Conservation (phyloP, 495 filamentous ascomycete species). For the Hyphodiscus hymeniophilus region DNA sequence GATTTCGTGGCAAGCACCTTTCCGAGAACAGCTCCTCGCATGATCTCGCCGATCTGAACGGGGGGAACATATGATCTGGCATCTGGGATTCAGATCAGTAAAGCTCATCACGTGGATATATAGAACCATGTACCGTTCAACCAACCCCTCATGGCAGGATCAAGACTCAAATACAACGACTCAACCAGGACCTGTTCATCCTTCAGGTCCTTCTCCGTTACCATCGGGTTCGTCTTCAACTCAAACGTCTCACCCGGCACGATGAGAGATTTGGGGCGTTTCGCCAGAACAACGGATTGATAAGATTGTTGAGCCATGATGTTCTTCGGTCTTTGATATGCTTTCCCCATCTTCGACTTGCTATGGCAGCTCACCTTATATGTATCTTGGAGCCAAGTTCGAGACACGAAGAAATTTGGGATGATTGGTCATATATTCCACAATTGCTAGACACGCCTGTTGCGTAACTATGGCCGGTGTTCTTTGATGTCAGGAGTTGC, state of each 20-base stretch:
- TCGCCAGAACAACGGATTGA: conserved; percentile 38
- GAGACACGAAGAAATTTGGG: no score
- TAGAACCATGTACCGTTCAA: conserved; percentile 43
- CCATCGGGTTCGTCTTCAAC: conserved; percentile 37
- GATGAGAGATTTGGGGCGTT: conserved; percentile 38
- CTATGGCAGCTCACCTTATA: no score
- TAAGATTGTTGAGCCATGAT: conserved; percentile 28
- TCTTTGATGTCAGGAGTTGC: no score
- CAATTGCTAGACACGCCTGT: no score
- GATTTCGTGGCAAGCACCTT: conserved; percentile 38
- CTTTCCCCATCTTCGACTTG: conserved; percentile 6
- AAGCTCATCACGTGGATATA: no score
- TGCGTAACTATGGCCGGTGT: no score
- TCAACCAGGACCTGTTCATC: conserved; percentile 58
- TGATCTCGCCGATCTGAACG: conserved; percentile 55
- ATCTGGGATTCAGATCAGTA: no score
- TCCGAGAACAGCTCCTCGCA: conserved; percentile 54
- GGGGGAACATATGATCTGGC: conserved; percentile 59
- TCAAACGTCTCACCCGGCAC: conserved; percentile 44
- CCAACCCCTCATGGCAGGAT: conserved; percentile 79
- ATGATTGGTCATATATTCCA: no score
- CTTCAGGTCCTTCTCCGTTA: conserved; percentile 37
- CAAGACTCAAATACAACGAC: conserved; percentile 62
- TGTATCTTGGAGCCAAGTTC: no score
- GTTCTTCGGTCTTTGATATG: conserved; percentile 11